phyloP scores from a whole-genome alignment of 2,329 filamentous ascomycete species.

The Davidsoniella australis region DNA sequence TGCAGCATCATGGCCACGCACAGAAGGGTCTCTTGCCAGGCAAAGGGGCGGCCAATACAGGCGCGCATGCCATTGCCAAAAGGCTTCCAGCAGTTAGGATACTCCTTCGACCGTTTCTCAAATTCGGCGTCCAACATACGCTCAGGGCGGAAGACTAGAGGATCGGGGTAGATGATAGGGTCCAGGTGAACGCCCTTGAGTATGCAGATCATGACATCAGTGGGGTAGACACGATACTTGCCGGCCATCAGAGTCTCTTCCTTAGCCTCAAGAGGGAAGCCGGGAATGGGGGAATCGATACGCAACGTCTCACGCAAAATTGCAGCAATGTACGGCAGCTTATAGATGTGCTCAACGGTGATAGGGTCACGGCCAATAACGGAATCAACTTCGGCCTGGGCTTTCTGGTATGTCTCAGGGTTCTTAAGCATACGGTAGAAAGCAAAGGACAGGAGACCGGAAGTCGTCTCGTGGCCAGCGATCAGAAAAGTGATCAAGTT shows the following conservation, averaged over 20 bases:
- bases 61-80: conserved; percentile 56
- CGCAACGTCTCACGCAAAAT: conserved; percentile 50
- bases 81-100: conserved; percentile 49
- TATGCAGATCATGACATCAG: conserved; percentile 31
- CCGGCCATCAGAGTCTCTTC: conserved; percentile 39
- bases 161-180: conserved; percentile 44
- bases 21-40: conserved; percentile 55
- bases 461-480: conserved; percentile 56
- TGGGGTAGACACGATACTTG: conserved; percentile 40
- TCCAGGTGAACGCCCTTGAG: conserved; percentile 42
- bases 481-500: conserved; percentile 61
- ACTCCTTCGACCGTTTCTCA: conserved; percentile 40
- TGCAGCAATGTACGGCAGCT: conserved; percentile 49
- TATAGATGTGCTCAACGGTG: conserved; percentile 41
- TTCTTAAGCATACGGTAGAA: conserved; percentile 49
- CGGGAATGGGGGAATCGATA: conserved; percentile 24
- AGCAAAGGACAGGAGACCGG: conserved; percentile 46
- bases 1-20: conserved; percentile 48
- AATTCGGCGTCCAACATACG: conserved; percentile 56
- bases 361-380: conserved; percentile 44
- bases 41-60: conserved; percentile 58
- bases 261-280: conserved; percentile 35
- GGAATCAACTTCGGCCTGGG: conserved; percentile 49
- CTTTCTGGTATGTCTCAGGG: conserved; percentile 39
- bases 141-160: conserved; percentile 50